Percentiles rank a stretch among this genome's conserved stretches.
These are phyloP conservation scores for Hymenoscyphus linearis DNA, from an alignment of 2,329 filamentous ascomycete species.

Conservation along the genomic window DNA sequence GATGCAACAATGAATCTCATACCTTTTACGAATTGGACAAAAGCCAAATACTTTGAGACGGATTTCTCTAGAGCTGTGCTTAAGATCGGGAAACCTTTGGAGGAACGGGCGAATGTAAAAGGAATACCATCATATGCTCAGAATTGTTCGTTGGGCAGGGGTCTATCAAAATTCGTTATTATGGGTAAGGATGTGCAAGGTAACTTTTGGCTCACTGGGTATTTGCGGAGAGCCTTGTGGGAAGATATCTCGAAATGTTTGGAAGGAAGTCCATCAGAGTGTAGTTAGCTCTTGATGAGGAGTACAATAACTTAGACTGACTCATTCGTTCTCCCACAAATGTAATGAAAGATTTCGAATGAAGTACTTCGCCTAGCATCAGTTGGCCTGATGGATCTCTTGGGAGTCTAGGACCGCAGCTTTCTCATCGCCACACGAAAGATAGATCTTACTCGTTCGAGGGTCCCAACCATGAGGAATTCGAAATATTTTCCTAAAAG, in stretches of 20 bases:
- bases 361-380: not conserved
- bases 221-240: not conserved
- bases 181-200: not conserved
- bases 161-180: not conserved
- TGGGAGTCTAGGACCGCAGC: too few species aligned
- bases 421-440: not conserved
- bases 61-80: conserved; percentile 33
- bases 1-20: conserved; percentile 32
- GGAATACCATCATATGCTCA: not conserved
- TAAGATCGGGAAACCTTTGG: not conserved
- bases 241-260: not conserved
- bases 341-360: not conserved
- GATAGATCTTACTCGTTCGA: not conserved
- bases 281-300: too few species aligned
- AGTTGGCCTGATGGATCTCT: too few species aligned
- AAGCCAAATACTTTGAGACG: conserved; percentile 33
- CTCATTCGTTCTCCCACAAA: not conserved
- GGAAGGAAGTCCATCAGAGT: not conserved
- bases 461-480: not conserved
- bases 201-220: not conserved
- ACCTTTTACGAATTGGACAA: conserved; percentile 37
- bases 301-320: too few species aligned
- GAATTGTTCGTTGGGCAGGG: not conserved
- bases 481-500: not conserved
- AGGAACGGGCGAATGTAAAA: not conserved